Percentiles rank a stretch among this genome's conserved stretches.
These are phyloP conservation scores for Venturia pyrina DNA, from an alignment of 2,329 filamentous ascomycete species.

Conservation along the genomic window DNA sequence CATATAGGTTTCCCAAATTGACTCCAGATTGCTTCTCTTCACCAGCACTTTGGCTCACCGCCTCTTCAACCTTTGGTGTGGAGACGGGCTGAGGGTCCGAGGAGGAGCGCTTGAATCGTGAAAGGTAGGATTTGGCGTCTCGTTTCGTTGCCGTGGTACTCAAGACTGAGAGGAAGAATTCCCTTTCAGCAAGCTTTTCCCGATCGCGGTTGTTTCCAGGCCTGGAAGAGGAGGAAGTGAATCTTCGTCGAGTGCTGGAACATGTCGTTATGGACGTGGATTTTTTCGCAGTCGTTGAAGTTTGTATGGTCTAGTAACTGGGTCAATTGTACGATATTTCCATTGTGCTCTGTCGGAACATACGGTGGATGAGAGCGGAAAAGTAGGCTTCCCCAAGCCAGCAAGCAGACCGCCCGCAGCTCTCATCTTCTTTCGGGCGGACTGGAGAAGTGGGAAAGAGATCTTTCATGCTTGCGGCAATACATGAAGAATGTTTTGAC, in stretches of 20 bases:
- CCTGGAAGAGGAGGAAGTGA: neutral
- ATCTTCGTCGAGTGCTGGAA: neutral
- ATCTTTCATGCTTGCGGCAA: neutral
- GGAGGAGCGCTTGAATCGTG: constrained; percentile 56
- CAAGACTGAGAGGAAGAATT: constrained; percentile 77
- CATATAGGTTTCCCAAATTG: constrained; percentile 52
- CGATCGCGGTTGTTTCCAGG: neutral
- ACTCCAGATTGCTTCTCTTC: constrained; percentile 36
- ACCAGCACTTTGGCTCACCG: constrained; percentile 14
- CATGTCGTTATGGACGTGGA: neutral
- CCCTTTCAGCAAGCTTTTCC: constrained; percentile 23
- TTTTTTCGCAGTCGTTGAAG: neutral
- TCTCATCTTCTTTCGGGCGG: neutral
- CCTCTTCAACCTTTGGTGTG: constrained; percentile 14
- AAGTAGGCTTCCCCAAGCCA: neutral
- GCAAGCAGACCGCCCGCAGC: neutral
- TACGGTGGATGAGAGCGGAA: neutral
- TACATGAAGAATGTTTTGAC: neutral
- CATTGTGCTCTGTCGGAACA: neutral
- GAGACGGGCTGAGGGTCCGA: constrained; percentile 6
- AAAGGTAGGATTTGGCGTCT: constrained; percentile 84
- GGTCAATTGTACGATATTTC: neutral
- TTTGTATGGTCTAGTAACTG: neutral
- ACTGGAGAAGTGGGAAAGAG: neutral
- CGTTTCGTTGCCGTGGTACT: constrained; percentile 85